A percentile compares a stretch with the other conserved stretches of the same genome.
These are phyloP conservation scores for Linderniella brevidens DNA, from an alignment of 257 asterid genomes.

Conservation along the genomic window DNA sequence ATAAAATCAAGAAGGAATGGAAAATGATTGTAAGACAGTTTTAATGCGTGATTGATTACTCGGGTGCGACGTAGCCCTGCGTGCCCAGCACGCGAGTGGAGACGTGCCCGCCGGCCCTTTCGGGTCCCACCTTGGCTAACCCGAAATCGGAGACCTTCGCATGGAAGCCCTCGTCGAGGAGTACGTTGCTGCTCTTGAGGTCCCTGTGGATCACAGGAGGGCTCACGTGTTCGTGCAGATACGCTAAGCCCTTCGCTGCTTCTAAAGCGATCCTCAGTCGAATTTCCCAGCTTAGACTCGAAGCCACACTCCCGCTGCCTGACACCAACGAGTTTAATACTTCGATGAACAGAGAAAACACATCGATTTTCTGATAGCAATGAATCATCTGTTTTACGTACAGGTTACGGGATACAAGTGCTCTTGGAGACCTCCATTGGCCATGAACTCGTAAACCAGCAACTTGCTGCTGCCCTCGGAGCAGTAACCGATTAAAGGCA, in stretches of 20 bases:
- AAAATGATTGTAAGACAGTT: too few species aligned
- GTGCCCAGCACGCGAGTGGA: conserved; percentile 91
- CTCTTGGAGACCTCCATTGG: conserved; percentile 90
- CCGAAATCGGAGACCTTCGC: conserved; percentile 93
- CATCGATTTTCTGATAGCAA: too few species aligned
- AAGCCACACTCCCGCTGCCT: conserved; percentile 36
- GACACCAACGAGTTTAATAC: too few species aligned
- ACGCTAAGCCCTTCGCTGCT: conserved; percentile 88
- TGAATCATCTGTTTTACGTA: neutral
- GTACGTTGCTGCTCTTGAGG: conserved; percentile 90
- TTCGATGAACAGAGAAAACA: too few species aligned
- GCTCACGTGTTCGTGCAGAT: conserved; percentile 64
- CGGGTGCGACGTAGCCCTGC: conserved; percentile 96
- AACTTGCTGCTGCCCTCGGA: conserved; percentile 57
- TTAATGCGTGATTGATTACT: conserved; percentile 22
- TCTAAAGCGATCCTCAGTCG: conserved; percentile 79
- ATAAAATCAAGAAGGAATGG: too few species aligned
- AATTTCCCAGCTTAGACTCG: conserved; percentile 64
- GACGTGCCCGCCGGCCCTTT: conserved; percentile 83
- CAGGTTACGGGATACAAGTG: conserved; percentile 49
- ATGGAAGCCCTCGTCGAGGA: conserved; percentile 55
- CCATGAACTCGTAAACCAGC: conserved; percentile 92
- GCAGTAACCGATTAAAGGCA: conserved; percentile 59
- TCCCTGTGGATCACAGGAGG: conserved; percentile 90
- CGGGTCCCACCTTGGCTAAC: conserved; percentile 76